Evolutionary conservation across 306 rosid species (phyloP), one percentile per base, ranked within the genome.

Genomic region (Cucurbita maxima): DNA sequence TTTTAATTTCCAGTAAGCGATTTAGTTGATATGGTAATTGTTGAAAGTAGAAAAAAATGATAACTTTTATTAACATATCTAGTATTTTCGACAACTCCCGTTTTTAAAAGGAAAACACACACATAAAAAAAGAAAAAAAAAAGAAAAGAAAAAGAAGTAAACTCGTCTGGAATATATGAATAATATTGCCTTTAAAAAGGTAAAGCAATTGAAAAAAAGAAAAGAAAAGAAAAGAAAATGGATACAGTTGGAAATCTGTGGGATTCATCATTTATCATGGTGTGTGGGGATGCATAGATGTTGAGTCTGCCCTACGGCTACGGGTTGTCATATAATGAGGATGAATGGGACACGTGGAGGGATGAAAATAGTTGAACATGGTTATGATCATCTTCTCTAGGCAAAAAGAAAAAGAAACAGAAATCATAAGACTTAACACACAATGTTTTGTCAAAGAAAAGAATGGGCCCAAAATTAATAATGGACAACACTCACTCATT

Each of bases 401-500:
- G 51, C 3, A 62, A 62, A 38, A 7, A 8, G 13, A 1, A 8
- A 57, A 57, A 44, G 20, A 20, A 8, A 57, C 22, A 44, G 20
- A 20, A 67, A 67, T 44, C 56, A 19, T 67, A 67, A 11, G 11
- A 22, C 19, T 30, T 67, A 45, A 67, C 55, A 20, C 19, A 51
- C 20, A 36, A 67, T 66, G n/a, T 12, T 13, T 66, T 41, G n/a
- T 44, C 6, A 62, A 38, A 62, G 51, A 63, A 22, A n/a, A 41
- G 51, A 62, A n/a, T 40, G 71, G 71, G 71, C 71, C 71, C 71
- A 61, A 63, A 40, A 48, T 41, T 41, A 63, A 41, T 41, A 63
- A 63, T 63, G 51, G 25, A 63, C 51, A 63, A 63, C 34, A 9
- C 70, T 40, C 51, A 40, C 51, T 36, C 45, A 57, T 38, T 4